Evolutionary conservation across 2,329 filamentous ascomycete genomes (phyloP).

Genomic region (Fulvia fulva): DNA sequence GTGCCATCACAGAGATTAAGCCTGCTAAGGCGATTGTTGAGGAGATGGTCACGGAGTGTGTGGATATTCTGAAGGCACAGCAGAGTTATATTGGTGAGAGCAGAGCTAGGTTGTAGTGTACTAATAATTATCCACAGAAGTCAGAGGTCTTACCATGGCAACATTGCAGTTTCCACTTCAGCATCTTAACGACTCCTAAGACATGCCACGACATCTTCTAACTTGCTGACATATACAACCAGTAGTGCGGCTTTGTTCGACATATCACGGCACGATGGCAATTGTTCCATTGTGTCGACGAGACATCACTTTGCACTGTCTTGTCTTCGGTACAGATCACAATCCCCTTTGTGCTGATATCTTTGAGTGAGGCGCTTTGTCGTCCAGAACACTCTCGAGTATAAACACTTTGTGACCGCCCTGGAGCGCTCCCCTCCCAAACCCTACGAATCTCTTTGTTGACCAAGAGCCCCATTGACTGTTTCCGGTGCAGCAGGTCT

Average conservation of each 20-base stretch:
- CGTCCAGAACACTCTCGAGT: background rate
- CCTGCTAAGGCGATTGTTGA: conserved; percentile 80
- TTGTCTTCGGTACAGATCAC: background rate
- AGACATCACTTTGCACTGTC: background rate
- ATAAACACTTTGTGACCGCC: conserved; percentile 1
- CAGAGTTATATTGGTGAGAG: conserved; percentile 52
- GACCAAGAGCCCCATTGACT: background rate
- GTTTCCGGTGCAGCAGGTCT: conserved; percentile 10
- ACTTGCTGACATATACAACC: no score
- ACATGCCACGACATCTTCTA: background rate
- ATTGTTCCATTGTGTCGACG: background rate
- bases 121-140: background rate
- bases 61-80: conserved; percentile 61
- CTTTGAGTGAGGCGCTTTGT: background rate
- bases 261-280: background rate
- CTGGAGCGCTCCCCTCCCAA: background rate
- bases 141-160: background rate
- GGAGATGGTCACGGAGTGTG: conserved; percentile 80
- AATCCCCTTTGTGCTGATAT: background rate
- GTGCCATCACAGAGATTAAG: conserved; percentile 69
- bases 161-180: background rate
- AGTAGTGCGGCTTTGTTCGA: background rate
- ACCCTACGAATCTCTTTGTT: conserved; percentile 2
- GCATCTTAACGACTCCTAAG: no score
- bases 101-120: conserved; percentile 44